These are phyloP conservation scores for Lachnellula suecica DNA, from an alignment of 2,329 filamentous ascomycete genomes.

Conservation along the genomic window DNA sequence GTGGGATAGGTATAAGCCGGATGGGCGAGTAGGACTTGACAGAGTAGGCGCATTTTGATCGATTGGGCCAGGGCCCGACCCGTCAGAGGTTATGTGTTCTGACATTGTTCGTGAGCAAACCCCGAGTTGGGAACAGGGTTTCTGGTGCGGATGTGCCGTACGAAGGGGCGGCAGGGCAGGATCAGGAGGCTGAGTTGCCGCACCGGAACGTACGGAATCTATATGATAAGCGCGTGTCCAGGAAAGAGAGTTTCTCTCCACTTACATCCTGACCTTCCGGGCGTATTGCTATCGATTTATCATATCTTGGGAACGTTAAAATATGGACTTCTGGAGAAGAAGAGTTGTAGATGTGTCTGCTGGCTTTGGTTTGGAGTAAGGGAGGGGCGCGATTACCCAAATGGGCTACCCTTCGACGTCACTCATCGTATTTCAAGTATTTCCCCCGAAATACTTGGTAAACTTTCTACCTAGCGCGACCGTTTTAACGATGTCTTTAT, in stretches of 20 bases:
- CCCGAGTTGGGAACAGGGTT: background rate
- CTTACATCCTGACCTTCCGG: background rate
- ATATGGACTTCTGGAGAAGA: background rate
- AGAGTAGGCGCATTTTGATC: background rate
- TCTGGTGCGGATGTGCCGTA: background rate
- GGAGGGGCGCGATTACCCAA: too few species aligned
- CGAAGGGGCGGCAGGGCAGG: too few species aligned
- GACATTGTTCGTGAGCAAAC: background rate
- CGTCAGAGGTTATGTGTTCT: background rate
- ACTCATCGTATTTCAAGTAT: too few species aligned
- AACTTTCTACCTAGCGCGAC: too few species aligned
- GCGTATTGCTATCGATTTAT: background rate
- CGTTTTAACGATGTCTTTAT: too few species aligned
- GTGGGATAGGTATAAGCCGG: conserved; percentile 1
- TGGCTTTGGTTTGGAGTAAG: too few species aligned
- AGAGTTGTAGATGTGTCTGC: background rate
- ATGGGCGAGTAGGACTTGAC: background rate
- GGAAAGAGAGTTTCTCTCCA: background rate
- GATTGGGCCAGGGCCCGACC: background rate
- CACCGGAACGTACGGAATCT: background rate
- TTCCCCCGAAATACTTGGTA: too few species aligned
- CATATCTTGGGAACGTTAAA: background rate
- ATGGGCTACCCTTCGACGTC: too few species aligned
- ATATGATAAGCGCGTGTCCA: background rate
- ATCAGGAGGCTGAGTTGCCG: background rate